Evolutionary conservation across 2,329 filamentous ascomycete species (phyloP).

Genomic region (Penicillium sp.): DNA sequence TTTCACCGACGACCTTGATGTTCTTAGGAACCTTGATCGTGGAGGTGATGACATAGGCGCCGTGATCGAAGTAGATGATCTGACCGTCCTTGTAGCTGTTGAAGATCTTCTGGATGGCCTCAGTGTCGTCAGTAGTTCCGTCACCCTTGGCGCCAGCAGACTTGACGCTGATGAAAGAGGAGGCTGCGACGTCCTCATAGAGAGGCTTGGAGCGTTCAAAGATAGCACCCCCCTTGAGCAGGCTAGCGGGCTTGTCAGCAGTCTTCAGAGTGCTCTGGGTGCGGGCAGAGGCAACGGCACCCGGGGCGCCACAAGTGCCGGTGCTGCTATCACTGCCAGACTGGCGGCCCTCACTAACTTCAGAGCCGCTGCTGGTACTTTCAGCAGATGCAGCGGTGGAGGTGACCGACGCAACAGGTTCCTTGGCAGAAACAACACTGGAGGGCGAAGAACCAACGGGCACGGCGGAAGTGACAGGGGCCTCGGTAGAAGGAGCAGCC

Average conservation of each 20-base stretch:
- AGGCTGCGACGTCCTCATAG: slow-evolving; percentile 67
- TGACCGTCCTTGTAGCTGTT: slow-evolving; percentile 60
- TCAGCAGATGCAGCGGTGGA: slow-evolving; percentile 10
- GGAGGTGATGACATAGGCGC: slow-evolving; percentile 59
- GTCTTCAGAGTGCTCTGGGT: slow-evolving; percentile 59
- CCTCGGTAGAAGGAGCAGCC: slow-evolving; percentile 7
- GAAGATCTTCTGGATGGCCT: slow-evolving; percentile 75
- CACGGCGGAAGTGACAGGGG: slow-evolving; percentile 4
- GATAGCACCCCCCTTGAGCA: slow-evolving; percentile 66
- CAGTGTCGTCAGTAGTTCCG: slow-evolving; percentile 81
- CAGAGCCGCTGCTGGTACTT: slow-evolving; percentile 7
- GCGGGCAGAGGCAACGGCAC: slow-evolving; percentile 35
- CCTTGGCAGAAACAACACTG: background rate
- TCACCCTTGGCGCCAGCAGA: slow-evolving; percentile 81
- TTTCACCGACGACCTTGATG: slow-evolving; percentile 84
- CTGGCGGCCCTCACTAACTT: slow-evolving; percentile 5
- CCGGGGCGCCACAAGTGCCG: slow-evolving; percentile 23
- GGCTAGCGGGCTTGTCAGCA: slow-evolving; percentile 61
- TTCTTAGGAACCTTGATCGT: slow-evolving; percentile 65
- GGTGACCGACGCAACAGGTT: slow-evolving; percentile 4
- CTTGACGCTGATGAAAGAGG: slow-evolving; percentile 79
- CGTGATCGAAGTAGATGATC: slow-evolving; percentile 64
- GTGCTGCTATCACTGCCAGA: slow-evolving; percentile 14
- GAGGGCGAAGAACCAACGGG: background rate
- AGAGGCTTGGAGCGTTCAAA: slow-evolving; percentile 87